Evolutionary conservation across 176 grass and related monocot species (phyloP).

Genomic region (Cenchrus americanus): DNA sequence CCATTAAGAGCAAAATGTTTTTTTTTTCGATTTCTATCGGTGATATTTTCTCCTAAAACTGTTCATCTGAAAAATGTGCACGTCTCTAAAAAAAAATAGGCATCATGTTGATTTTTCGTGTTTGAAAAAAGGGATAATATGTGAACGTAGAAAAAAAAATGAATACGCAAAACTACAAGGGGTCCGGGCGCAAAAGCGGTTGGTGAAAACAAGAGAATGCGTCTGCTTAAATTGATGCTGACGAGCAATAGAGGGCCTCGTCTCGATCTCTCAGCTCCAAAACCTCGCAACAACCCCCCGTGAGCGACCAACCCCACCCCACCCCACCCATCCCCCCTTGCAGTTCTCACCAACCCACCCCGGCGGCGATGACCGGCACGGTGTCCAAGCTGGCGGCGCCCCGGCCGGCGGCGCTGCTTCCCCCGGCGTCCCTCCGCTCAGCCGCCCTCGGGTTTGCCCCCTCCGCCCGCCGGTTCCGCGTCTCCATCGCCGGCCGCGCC

Average conservation of each 20-base stretch:
- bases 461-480: constrained; percentile 40
- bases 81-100: background rate
- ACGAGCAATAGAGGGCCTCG: background rate
- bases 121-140: background rate
- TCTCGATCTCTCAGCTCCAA: background rate
- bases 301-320: constrained; percentile 32
- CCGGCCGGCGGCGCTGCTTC: constrained; percentile 9
- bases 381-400: constrained; percentile 55
- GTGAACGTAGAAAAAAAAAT: rapidly evolving
- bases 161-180: rapidly evolving
- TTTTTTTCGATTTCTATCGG: background rate
- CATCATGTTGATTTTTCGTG: background rate
- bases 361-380: constrained; percentile 49
- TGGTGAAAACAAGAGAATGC: no score
- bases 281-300: constrained; percentile 48
- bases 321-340: background rate
- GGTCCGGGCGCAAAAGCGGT: background rate
- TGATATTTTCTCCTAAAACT: background rate
- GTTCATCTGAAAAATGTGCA: background rate
- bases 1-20: background rate
- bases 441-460: constrained; percentile 35
- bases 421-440: constrained; percentile 23
- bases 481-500: constrained; percentile 58
- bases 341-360: constrained; percentile 37
- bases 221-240: constrained; percentile 39